Evolutionary conservation across 2,329 filamentous ascomycete species (phyloP).

Genomic region (Xylaria arbuscula): DNA sequence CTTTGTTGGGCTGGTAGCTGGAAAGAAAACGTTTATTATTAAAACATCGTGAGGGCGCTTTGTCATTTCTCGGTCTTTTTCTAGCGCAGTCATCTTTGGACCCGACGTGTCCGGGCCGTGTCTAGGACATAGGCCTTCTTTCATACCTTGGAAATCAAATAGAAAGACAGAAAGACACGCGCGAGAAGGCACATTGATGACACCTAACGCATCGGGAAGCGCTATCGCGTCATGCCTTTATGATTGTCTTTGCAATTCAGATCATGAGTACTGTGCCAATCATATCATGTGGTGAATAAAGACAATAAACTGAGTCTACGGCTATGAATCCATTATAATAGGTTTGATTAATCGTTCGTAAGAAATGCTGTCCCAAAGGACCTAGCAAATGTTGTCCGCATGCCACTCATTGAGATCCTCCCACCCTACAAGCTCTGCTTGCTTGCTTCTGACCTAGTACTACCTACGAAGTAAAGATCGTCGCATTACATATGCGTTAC

Average conservation of each 20-base stretch:
- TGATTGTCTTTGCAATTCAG: slow-evolving; percentile 9
- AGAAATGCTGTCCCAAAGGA: not conserved
- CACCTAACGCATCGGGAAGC: slow-evolving; percentile 35
- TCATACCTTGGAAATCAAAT: slow-evolving; percentile 31
- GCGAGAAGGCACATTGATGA: slow-evolving; percentile 13
- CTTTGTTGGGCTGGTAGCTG: slow-evolving; percentile 44
- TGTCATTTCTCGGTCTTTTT: slow-evolving; percentile 39
- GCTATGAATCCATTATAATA: not conserved
- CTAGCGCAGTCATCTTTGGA: slow-evolving; percentile 33
- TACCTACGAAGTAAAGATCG: slow-evolving; percentile 22
- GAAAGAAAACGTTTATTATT: slow-evolving; percentile 31
- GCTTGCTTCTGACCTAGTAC: slow-evolving; percentile 1
- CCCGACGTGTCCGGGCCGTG: slow-evolving; percentile 34
- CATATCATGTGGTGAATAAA: slow-evolving; percentile 4
- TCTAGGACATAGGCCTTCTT: slow-evolving; percentile 44
- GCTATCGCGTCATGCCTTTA: slow-evolving; percentile 18
- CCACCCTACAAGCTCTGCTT: slow-evolving; percentile 32
- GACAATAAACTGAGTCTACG: slow-evolving; percentile 5
- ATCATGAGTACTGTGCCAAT: slow-evolving; percentile 22
- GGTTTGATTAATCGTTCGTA: slow-evolving; percentile 9
- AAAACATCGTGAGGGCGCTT: slow-evolving; percentile 36
- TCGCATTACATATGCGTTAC: slow-evolving; percentile 23
- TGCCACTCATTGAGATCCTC: slow-evolving; percentile 23
- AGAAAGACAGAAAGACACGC: slow-evolving; percentile 34
- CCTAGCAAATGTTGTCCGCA: slow-evolving; percentile 16